Percentiles rank a stretch among this genome's conserved stretches.
phyloP scores from a whole-genome alignment of 768 basidiomycete genomes.

The Royoungia palumana region DNA sequence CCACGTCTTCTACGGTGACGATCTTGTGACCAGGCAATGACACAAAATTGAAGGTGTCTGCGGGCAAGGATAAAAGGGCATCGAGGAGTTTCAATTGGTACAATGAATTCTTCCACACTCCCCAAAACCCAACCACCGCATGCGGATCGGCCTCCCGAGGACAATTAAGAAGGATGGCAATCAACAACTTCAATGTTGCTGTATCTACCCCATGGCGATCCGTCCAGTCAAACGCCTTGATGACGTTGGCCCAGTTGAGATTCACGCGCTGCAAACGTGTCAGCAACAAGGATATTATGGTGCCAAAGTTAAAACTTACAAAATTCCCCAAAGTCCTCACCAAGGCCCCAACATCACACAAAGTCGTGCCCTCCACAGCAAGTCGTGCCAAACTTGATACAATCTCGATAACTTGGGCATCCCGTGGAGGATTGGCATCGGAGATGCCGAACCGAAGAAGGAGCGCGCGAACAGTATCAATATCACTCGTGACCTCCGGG shows the following conservation, averaged over 20 bases:
- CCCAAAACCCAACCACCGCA: constrained; percentile 84
- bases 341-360: constrained; percentile 74
- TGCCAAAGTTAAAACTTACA: constrained; percentile 46
- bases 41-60: constrained; percentile 91
- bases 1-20: constrained; percentile 86
- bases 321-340: constrained; percentile 71
- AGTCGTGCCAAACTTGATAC: constrained; percentile 63
- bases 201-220: constrained; percentile 86
- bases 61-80: constrained; percentile 81
- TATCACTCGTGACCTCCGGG: constrained; percentile 72
- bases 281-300: neutral
- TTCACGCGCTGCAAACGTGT: constrained; percentile 48
- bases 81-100: constrained; percentile 87
- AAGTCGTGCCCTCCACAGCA: constrained; percentile 65
- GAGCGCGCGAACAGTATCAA: constrained; percentile 65
- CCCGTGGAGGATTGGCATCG: constrained; percentile 65
- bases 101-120: constrained; percentile 77
- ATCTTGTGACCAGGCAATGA: constrained; percentile 78
- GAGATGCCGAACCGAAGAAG: constrained; percentile 74
- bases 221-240: constrained; percentile 82
- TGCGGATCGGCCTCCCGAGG: constrained; percentile 74
- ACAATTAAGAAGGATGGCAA: constrained; percentile 80
- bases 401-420: constrained; percentile 68
- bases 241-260: constrained; percentile 78
- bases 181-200: constrained; percentile 82